These are phyloP conservation scores for Cytospora chrysosperma DNA, from an alignment of 2,329 filamentous ascomycete species.

Conservation along the genomic window DNA sequence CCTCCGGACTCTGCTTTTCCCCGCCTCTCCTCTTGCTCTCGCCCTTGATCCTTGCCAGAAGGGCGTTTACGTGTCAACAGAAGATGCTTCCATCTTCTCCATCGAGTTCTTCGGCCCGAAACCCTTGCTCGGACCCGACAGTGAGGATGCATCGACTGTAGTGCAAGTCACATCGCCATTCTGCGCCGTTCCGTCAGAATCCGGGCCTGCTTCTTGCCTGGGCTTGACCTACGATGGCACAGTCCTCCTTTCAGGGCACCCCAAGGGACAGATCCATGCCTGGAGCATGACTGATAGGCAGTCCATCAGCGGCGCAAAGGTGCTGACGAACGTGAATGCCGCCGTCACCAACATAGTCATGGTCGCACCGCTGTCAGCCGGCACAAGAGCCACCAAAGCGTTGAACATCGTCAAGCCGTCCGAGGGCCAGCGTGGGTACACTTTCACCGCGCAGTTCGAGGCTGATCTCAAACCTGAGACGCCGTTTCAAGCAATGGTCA, in stretches of 20 bases:
- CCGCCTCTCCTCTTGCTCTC: slow-evolving; percentile 68
- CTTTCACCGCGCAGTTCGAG: slow-evolving; percentile 63
- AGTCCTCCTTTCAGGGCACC: slow-evolving; percentile 75
- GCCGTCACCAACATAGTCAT: slow-evolving; percentile 82
- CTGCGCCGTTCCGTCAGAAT: slow-evolving; percentile 59
- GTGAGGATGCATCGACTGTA: slow-evolving; percentile 55
- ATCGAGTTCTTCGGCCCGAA: slow-evolving; percentile 67
- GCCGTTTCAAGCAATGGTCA: slow-evolving; percentile 46
- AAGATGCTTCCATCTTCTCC: slow-evolving; percentile 76
- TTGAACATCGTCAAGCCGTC: slow-evolving; percentile 77
- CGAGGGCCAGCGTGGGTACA: slow-evolving; percentile 63
- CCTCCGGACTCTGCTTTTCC: slow-evolving; percentile 79
- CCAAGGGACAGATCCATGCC: slow-evolving; percentile 71
- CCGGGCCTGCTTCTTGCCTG: slow-evolving; percentile 66
- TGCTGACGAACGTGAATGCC: slow-evolving; percentile 71
- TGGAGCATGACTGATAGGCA: slow-evolving; percentile 71
- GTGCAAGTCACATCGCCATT: slow-evolving; percentile 55
- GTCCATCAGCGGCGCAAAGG: slow-evolving; percentile 60
- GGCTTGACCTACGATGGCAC: slow-evolving; percentile 81
- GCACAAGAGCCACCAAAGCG: slow-evolving; percentile 44
- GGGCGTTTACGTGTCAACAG: slow-evolving; percentile 76
- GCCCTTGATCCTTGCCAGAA: slow-evolving; percentile 80
- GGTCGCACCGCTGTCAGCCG: slow-evolving; percentile 56
- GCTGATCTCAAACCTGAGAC: slow-evolving; percentile 40
- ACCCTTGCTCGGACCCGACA: slow-evolving; percentile 53